Evolutionary conservation across 257 asterid genomes (phyloP).

Genomic region (Datura wrightii): DNA sequence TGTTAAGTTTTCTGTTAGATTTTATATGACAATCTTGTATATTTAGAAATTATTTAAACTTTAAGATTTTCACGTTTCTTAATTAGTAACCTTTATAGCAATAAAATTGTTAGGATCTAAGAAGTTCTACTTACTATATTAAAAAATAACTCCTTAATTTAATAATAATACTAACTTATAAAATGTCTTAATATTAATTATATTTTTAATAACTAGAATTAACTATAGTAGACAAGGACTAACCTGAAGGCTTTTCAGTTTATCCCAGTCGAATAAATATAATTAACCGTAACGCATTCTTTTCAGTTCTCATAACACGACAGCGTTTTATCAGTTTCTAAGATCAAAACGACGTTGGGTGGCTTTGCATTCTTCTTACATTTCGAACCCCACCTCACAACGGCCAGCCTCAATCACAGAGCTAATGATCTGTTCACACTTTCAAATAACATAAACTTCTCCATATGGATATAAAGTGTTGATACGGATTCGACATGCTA

Average conservation of each 20-base stretch:
- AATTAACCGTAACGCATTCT: background rate
- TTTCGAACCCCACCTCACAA: constrained; percentile 16
- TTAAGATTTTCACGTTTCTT: too few relatives aligned
- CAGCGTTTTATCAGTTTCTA: background rate
- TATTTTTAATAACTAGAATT: background rate
- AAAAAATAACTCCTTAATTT: too few relatives aligned
- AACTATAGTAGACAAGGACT: constrained; percentile 19
- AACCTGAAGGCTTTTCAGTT: constrained; percentile 20
- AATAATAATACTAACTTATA: too few relatives aligned
- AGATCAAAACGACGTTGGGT: background rate
- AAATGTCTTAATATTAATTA: too few relatives aligned
- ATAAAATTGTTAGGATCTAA: too few relatives aligned
- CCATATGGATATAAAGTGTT: background rate
- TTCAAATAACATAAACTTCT: background rate
- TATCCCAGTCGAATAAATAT: background rate
- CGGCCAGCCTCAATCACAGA: constrained; percentile 30
- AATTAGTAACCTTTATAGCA: too few relatives aligned
- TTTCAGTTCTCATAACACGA: background rate
- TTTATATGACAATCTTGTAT: too few relatives aligned
- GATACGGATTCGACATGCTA: background rate
- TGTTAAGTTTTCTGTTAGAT: too few relatives aligned
- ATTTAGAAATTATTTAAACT: too few relatives aligned
- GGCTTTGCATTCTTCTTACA: background rate
- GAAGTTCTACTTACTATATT: too few relatives aligned
- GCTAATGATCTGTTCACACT: constrained; percentile 25